A percentile compares a stretch with the other conserved stretches of the same genome.
Evolutionary conservation across 805 yeast genomes (phyloP).

Genomic region (Yamadazyma laniorum): DNA sequence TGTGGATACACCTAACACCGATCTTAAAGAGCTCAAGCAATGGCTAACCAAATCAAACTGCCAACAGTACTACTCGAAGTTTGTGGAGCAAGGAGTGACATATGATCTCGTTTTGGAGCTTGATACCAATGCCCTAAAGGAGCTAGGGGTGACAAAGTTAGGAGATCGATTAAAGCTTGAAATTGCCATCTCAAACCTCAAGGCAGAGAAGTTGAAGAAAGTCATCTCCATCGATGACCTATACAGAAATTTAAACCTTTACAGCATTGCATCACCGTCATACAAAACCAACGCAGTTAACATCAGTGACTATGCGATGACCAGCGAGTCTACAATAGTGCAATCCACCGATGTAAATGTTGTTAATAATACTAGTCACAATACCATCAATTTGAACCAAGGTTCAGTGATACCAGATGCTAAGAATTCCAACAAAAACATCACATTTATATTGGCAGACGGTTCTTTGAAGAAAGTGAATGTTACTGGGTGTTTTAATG

Average conservation of each 20-base stretch:
- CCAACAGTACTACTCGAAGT: conserved; percentile 32
- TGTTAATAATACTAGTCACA: conserved; percentile 1
- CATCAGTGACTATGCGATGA: conserved; percentile 9
- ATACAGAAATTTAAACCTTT: conserved; percentile 15
- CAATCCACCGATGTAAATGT: conserved; percentile 10
- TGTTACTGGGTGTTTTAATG: conserved; percentile 76
- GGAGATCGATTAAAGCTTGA: conserved; percentile 81
- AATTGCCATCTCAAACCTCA: conserved; percentile 50
- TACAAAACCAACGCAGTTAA: conserved; percentile 8
- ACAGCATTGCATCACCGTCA: conserved; percentile 8
- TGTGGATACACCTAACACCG: conserved; percentile 6
- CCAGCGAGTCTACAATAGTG: conserved; percentile 12
- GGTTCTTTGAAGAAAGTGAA: conserved; percentile 69
- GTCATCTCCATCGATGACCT: conserved; percentile 26
- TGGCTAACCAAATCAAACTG: conserved; percentile 39
- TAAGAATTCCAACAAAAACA: conserved; percentile 33
- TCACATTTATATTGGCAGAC: conserved; percentile 71
- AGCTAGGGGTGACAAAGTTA: conserved; percentile 69
- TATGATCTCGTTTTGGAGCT: conserved; percentile 56
- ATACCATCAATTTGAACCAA: conserved; percentile 8
- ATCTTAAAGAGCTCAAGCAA: conserved; percentile 25
- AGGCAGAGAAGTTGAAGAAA: conserved; percentile 28
- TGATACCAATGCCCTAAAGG: conserved; percentile 64
- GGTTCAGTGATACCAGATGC: conserved; percentile 2
- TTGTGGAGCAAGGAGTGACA: conserved; percentile 52